These are phyloP conservation scores for Aspergillus indologenus DNA, from an alignment of 495 filamentous ascomycete species.

Conservation along the genomic window DNA sequence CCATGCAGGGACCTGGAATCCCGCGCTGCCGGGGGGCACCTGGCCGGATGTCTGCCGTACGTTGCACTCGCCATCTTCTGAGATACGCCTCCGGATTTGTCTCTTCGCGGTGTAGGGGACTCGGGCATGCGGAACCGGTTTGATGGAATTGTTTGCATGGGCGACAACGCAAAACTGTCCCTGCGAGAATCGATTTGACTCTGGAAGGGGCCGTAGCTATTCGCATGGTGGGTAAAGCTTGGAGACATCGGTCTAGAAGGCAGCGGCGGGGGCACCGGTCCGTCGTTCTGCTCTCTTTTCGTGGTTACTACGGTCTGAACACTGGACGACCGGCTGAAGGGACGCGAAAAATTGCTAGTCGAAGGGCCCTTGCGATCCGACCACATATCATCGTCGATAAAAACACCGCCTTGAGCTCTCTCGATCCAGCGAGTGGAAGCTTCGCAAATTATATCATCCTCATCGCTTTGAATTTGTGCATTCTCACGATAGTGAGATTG, in stretches of 20 bases:
- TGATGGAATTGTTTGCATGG: slow-evolving; percentile 26
- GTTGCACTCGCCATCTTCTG: slow-evolving; percentile 31
- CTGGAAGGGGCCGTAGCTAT: slow-evolving; percentile 1
- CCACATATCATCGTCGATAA: slow-evolving; percentile 1
- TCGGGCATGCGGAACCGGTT: slow-evolving; percentile 27
- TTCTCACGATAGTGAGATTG: slow-evolving; percentile 58
- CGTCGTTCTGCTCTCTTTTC: slow-evolving; percentile 10
- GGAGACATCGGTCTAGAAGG: neutral
- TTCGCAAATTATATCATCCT: neutral
- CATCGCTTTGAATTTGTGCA: slow-evolving; percentile 56
- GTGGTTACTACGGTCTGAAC: slow-evolving; percentile 26
- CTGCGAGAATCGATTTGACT: slow-evolving; percentile 3
- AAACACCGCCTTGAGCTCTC: slow-evolving; percentile 8
- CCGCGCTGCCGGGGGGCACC: slow-evolving; percentile 29
- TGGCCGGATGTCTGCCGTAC: slow-evolving; percentile 31
- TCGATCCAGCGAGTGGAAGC: slow-evolving; percentile 9
- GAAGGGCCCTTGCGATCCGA: slow-evolving; percentile 10
- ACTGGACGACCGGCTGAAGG: slow-evolving; percentile 36
- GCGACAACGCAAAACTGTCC: slow-evolving; percentile 16
- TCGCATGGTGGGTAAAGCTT: slow-evolving; percentile 1
- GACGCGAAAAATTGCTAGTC: slow-evolving; percentile 38
- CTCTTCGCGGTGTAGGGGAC: slow-evolving; percentile 32
- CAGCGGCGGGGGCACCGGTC: neutral
- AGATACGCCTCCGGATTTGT: slow-evolving; percentile 17
- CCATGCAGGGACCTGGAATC: slow-evolving; percentile 27